These are phyloP conservation scores for Rugosomyces carneus DNA, from an alignment of 1,284 basidiomycete genomes.

Conservation along the genomic window DNA sequence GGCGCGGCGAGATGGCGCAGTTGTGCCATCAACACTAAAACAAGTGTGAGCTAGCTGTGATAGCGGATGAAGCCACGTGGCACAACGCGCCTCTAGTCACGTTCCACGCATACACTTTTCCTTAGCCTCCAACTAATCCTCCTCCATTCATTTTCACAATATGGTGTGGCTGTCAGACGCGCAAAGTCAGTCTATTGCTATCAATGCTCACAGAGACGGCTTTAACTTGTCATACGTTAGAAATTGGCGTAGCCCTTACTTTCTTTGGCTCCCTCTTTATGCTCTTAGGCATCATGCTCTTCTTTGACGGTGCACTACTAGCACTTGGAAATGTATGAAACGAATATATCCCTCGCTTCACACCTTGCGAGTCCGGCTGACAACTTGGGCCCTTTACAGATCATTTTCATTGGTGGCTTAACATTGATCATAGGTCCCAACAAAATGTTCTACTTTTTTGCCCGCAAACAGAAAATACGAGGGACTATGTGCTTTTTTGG, in stretches of 20 bases:
- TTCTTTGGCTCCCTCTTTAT: slow-evolving; percentile 97
- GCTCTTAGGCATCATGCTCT: slow-evolving; percentile 90
- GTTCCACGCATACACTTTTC: slow-evolving; percentile 8
- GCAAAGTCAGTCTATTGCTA: slow-evolving; percentile 30
- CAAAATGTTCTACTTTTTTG: slow-evolving; percentile 98
- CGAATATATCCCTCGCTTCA: slow-evolving; percentile 3
- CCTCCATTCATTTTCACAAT: slow-evolving; percentile 1
- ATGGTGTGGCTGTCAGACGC: slow-evolving; percentile 41
- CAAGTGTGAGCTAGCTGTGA: too few species aligned
- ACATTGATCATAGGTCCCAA: slow-evolving; percentile 93
- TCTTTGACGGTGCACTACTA: slow-evolving; percentile 96
- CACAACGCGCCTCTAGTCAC: slow-evolving; percentile 17
- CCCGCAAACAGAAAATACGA: slow-evolving; percentile 90
- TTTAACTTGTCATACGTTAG: slow-evolving; percentile 34
- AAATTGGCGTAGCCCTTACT: slow-evolving; percentile 94
- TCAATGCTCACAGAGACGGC: neutral
- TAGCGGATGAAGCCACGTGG: slow-evolving; percentile 10
- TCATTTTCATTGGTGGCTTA: slow-evolving; percentile 88
- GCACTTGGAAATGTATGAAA: slow-evolving; percentile 88
- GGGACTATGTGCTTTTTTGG: slow-evolving; percentile 92
- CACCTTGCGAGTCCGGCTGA: neutral
- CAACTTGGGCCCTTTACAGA: slow-evolving; percentile 37
- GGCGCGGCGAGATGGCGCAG: too few species aligned
- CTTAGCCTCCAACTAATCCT: neutral
- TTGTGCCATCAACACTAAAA: too few species aligned